Conservation (phyloP, 1,139 yeast species). For the Keqinozyma sinolaborantium region DNA sequence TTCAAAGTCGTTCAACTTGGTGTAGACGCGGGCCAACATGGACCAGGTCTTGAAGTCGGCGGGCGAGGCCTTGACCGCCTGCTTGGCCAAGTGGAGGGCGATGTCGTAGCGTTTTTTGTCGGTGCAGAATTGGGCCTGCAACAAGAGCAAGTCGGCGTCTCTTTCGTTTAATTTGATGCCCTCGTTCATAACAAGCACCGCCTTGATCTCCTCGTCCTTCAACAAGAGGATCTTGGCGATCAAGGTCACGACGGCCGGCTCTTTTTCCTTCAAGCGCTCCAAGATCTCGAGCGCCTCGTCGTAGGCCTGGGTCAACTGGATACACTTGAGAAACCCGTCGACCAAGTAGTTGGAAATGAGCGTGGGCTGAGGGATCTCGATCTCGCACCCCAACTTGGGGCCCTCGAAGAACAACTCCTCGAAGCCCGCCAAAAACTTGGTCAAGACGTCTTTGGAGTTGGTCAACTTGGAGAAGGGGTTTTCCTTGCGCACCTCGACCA, state of each 20-base stretch:
- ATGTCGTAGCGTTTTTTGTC: constrained; percentile 63
- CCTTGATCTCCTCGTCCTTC: constrained; percentile 75
- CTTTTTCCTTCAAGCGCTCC: constrained; percentile 38
- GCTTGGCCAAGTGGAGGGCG: constrained; percentile 70
- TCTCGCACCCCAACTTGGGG: constrained; percentile 57
- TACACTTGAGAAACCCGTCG: constrained; percentile 65
- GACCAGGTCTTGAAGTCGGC: constrained; percentile 87
- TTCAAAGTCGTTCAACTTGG: constrained; percentile 64
- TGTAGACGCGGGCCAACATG: constrained; percentile 66
- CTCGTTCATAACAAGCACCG: constrained; percentile 62
- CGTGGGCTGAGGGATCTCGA: constrained; percentile 70
- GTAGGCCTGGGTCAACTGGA: constrained; percentile 63
- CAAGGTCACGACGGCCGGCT: constrained; percentile 52
- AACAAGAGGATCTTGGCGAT: constrained; percentile 50
- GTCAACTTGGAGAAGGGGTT: constrained; percentile 53
- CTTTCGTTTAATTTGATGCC: constrained; percentile 58
- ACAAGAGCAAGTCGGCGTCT: constrained; percentile 54
- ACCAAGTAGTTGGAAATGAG: constrained; percentile 69
- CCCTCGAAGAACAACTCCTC: constrained; percentile 68
- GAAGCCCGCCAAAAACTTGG: constrained; percentile 55
- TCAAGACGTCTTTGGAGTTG: constrained; percentile 42
- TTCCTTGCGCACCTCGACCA: constrained; percentile 44
- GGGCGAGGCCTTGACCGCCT: constrained; percentile 79
- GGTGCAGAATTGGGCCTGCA: constrained; percentile 73
- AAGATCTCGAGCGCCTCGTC: constrained; percentile 57